These are phyloP conservation scores for Populus alba DNA, from an alignment of 345 rosid genomes.

Conservation along the genomic window DNA sequence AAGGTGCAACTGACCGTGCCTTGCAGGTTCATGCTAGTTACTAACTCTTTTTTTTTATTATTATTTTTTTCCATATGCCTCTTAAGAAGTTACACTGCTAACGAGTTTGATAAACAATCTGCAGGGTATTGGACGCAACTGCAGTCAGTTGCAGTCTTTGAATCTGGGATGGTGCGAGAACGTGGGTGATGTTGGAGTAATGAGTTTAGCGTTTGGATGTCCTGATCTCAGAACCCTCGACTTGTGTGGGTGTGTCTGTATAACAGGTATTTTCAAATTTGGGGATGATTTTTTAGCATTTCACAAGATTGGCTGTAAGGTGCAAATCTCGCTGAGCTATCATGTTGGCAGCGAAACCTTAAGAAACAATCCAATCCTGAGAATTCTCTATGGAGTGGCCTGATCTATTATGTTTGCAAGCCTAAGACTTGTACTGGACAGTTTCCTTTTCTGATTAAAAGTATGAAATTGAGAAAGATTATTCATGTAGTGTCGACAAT, in stretches of 20 bases:
- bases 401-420: not conserved
- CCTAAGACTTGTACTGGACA: not conserved
- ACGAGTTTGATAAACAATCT: not conserved
- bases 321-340: not conserved
- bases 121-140: constrained; percentile 87
- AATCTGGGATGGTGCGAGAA: constrained; percentile 97
- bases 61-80: not conserved
- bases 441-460: not conserved
- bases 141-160: constrained; percentile 61
- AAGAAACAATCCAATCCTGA: not conserved
- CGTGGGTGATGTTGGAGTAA: constrained; percentile 78
- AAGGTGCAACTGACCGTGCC: constrained; percentile 72
- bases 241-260: constrained; percentile 74
- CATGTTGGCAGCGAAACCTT: not conserved
- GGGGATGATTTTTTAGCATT: not conserved
- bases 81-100: not conserved
- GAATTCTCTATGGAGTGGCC: not conserved
- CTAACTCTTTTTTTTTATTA: not conserved
- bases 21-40: constrained; percentile 52
- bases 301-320: not conserved
- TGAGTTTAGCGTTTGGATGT: constrained; percentile 83
- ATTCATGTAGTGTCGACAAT: not conserved
- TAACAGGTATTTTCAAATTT: constrained; percentile 59
- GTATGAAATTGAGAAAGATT: not conserved
- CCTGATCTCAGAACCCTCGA: constrained; percentile 80